A percentile compares a stretch with the other conserved stretches of the same genome.
Conservation (phyloP, 1,284 basidiomycete genomes). For the Pseudozyma thailandica region DNA sequence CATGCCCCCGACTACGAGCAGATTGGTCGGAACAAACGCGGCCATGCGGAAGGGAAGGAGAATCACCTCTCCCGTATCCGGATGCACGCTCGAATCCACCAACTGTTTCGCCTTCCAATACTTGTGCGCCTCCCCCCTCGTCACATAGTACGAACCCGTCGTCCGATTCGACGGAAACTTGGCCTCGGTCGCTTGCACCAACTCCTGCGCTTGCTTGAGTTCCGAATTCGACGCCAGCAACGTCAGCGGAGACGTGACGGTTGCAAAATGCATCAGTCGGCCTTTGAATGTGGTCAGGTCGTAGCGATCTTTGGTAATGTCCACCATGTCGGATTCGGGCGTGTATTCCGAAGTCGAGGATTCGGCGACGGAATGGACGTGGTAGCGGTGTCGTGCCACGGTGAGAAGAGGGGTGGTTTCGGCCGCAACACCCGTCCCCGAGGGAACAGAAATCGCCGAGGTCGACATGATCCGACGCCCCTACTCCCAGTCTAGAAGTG, state of each 20-base stretch:
- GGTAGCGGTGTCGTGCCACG: slow-evolving; percentile 29
- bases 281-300: slow-evolving; percentile 64
- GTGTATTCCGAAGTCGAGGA: slow-evolving; percentile 14
- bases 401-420: slow-evolving; percentile 31
- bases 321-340: slow-evolving; percentile 19
- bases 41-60: slow-evolving; percentile 72
- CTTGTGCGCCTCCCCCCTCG: slow-evolving; percentile 32
- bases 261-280: slow-evolving; percentile 71
- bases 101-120: slow-evolving; percentile 57
- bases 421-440: slow-evolving; percentile 1
- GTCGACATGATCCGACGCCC: too few relatives aligned
- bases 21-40: slow-evolving; percentile 73
- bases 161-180: slow-evolving; percentile 31
- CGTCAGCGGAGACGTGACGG: slow-evolving; percentile 72
- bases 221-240: slow-evolving; percentile 69
- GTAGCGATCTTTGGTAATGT: slow-evolving; percentile 49
- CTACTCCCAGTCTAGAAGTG: not conserved
- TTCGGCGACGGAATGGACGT: slow-evolving; percentile 28
- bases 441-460: slow-evolving; percentile 14
- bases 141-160: slow-evolving; percentile 35
- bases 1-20: slow-evolving; percentile 71
- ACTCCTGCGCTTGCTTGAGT: slow-evolving; percentile 40
- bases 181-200: slow-evolving; percentile 39
- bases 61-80: slow-evolving; percentile 68
- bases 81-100: slow-evolving; percentile 70